These are phyloP conservation scores for Populus hybrid DNA, from an alignment of 441 rosid genomes.

Conservation along the genomic window DNA sequence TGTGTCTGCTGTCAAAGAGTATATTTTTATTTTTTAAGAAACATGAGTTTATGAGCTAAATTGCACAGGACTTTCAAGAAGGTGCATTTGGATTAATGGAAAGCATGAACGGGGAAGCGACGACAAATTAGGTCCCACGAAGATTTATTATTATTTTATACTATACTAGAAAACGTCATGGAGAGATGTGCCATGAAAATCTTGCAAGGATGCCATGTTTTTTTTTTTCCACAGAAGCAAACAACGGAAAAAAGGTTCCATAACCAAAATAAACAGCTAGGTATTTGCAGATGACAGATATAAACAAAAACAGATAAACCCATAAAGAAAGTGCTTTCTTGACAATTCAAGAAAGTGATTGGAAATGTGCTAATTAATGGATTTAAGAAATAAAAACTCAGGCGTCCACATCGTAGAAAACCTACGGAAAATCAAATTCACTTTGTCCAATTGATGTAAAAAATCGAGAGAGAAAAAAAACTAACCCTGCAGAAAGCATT, in stretches of 20 bases:
- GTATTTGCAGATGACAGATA: neutral
- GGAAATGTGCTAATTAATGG: neutral
- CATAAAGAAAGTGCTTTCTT: neutral
- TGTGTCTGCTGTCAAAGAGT: neutral
- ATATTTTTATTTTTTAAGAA: neutral
- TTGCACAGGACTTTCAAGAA: neutral
- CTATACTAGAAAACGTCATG: neutral
- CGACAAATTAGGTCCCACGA: neutral
- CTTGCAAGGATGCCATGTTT: conserved; percentile 1
- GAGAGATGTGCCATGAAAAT: neutral
- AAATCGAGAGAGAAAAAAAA: neutral
- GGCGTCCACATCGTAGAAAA: neutral
- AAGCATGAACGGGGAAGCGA: neutral
- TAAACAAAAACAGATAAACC: neutral
- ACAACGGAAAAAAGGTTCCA: neutral
- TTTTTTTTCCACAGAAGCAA: neutral
- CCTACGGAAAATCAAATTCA: neutral
- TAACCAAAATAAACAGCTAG: too few relatives aligned
- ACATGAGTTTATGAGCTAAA: neutral
- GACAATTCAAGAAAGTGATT: too few relatives aligned
- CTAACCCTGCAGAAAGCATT: conserved; percentile 82
- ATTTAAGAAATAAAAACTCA: neutral
- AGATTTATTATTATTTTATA: neutral
- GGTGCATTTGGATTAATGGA: conserved; percentile 4
- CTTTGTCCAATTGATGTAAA: neutral